phyloP scores from a whole-genome alignment of 1,284 basidiomycete species.

The Tilletiopsis washingtonensis region DNA sequence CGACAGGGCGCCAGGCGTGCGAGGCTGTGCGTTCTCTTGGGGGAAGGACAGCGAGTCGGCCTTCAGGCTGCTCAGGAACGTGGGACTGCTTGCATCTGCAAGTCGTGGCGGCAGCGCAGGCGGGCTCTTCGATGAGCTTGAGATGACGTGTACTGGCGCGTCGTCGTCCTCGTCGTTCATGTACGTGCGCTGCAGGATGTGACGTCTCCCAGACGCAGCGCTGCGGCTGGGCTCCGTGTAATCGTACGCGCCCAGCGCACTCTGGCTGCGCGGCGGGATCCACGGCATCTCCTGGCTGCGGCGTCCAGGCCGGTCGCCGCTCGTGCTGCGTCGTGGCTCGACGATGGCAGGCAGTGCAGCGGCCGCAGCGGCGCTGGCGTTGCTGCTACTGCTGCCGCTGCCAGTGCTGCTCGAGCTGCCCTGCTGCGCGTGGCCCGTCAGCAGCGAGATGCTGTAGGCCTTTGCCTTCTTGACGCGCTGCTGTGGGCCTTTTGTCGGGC shows the following conservation, averaged over 20 bases:
- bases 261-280: not conserved
- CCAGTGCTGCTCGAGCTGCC: not conserved
- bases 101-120: not conserved
- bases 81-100: no score
- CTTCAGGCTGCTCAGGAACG: no score
- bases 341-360: not conserved
- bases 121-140: not conserved
- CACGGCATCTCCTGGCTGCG: not conserved
- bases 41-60: no score
- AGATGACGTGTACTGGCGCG: not conserved
- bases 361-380: not conserved
- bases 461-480: constrained; percentile 4
- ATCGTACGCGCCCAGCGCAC: not conserved
- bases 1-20: no score
- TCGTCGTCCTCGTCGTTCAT: not conserved
- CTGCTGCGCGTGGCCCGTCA: not conserved
- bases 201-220: no score
- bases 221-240: no score
- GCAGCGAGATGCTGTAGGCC: constrained; percentile 5
- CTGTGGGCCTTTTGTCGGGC: no score
- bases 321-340: not conserved
- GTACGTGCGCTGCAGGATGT: not conserved
- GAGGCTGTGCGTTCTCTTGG: no score
- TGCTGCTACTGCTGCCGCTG: not conserved
- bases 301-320: not conserved